Conservation (phyloP, 208 protist species). For the Phytomonas sp. region DNA sequence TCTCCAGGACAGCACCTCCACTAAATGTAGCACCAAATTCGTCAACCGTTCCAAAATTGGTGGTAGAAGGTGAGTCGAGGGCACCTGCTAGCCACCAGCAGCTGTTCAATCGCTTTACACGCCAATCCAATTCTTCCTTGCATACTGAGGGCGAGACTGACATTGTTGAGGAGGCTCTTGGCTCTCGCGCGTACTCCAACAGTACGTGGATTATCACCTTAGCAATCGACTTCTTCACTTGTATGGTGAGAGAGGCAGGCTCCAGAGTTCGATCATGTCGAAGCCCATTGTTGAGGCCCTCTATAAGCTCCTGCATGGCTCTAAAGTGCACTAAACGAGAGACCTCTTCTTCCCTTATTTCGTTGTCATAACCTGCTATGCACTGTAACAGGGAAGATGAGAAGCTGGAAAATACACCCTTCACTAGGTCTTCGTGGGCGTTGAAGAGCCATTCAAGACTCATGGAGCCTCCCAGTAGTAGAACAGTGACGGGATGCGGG, state of each 20-base stretch:
- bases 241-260: slow-evolving; percentile 16
- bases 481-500: slow-evolving; percentile 21
- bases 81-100: slow-evolving; percentile 35
- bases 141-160: slow-evolving; percentile 12
- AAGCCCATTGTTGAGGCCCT: slow-evolving; percentile 29
- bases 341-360: slow-evolving; percentile 1
- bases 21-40: background rate
- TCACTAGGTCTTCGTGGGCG: slow-evolving; percentile 8
- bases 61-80: slow-evolving; percentile 17
- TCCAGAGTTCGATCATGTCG: slow-evolving; percentile 10
- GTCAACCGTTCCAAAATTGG: background rate
- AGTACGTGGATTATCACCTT: slow-evolving; percentile 56
- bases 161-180: background rate
- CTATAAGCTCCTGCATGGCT: slow-evolving; percentile 21
- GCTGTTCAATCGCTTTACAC: slow-evolving; percentile 24
- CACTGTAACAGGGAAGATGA: background rate
- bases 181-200: slow-evolving; percentile 28
- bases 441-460: slow-evolving; percentile 43
- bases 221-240: slow-evolving; percentile 25
- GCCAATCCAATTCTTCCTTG: slow-evolving; percentile 22
- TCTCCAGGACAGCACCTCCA: slow-evolving; percentile 6
- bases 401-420: slow-evolving; percentile 1
- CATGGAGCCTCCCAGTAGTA: slow-evolving; percentile 59
- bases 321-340: background rate
- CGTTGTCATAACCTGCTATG: background rate